Percentiles rank a stretch among this genome's conserved stretches.
Conservation (phyloP, 2,329 filamentous ascomycete genomes). For the Herpotrichia juniperi region DNA sequence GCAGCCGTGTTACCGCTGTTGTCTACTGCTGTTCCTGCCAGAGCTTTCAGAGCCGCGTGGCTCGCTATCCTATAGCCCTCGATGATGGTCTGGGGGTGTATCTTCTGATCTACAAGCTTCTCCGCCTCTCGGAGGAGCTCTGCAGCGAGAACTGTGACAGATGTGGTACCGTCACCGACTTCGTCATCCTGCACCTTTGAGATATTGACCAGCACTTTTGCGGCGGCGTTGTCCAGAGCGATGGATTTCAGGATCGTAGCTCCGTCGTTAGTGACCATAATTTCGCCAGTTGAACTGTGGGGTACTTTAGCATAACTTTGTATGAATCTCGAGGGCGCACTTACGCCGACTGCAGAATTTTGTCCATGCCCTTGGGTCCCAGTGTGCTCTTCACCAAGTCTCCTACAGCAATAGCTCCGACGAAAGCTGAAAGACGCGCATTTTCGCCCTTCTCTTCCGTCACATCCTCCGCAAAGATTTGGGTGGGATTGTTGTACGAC, state of each 20-base stretch:
- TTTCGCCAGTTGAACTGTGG: conserved; percentile 85
- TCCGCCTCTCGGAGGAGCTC: conserved; percentile 96
- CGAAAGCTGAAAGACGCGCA: conserved; percentile 96
- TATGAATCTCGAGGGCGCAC: conserved; percentile 44
- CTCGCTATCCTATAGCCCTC: conserved; percentile 98
- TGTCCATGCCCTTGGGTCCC: conserved; percentile 98
- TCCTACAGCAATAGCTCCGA: conserved; percentile 96
- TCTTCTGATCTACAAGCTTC: conserved; percentile 96
- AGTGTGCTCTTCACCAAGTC: conserved; percentile 97
- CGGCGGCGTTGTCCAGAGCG: conserved; percentile 95
- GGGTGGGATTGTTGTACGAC: conserved; percentile 74
- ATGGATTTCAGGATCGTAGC: conserved; percentile 98
- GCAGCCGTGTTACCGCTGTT: conserved; percentile 82
- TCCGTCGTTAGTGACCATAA: conserved; percentile 98
- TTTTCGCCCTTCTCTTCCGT: conserved; percentile 99
- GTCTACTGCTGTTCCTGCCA: conserved; percentile 85
- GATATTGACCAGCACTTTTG: conserved; percentile 98
- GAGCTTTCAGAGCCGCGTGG: conserved; percentile 80
- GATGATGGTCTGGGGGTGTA: conserved; percentile 99
- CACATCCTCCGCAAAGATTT: conserved; percentile 97
- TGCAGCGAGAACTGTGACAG: conserved; percentile 93
- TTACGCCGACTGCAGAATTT: conserved; percentile 93
- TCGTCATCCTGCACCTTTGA: conserved; percentile 99
- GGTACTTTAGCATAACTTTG: conserved; percentile 26
- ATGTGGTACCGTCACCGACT: conserved; percentile 96